Conservation (phyloP, 441 rosid genomes). For the Euphorbia schlechtendalii region DNA sequence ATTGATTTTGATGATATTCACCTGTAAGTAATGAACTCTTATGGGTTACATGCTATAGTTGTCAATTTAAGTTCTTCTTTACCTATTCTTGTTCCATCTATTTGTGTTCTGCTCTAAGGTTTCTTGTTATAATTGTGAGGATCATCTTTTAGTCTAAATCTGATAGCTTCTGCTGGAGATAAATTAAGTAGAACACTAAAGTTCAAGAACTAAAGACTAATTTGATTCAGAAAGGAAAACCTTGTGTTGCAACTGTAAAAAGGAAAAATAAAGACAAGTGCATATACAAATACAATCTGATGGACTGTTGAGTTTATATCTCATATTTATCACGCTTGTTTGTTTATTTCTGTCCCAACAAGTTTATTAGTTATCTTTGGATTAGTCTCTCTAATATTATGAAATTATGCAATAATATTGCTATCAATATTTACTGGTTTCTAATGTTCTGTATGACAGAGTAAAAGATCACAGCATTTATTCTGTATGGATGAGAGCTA, state of each 20-base stretch:
- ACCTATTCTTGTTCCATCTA: not conserved
- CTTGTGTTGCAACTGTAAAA: not conserved
- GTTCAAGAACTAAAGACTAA: not conserved
- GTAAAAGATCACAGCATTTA: constrained; percentile 52
- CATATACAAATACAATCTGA: too few relatives aligned
- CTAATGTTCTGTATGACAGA: constrained; percentile 22
- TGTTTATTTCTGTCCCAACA: not conserved
- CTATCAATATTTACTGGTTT: not conserved
- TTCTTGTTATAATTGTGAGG: too few relatives aligned
- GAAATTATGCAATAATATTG: not conserved
- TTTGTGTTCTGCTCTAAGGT: not conserved
- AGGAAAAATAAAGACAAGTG: not conserved
- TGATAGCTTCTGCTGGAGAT: not conserved
- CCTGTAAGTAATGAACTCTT: constrained; percentile 43
- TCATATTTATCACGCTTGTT: not conserved
- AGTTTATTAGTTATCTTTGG: not conserved
- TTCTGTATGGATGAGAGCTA: constrained; percentile 44
- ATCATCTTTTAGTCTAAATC: not conserved
- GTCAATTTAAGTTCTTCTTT: not conserved
- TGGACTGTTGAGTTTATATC: not conserved
- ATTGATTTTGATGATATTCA: constrained; percentile 40
- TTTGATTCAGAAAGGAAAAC: too few relatives aligned
- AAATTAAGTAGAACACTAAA: too few relatives aligned
- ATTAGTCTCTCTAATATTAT: not conserved
- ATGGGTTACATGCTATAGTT: not conserved